Conservation (phyloP, 148 eudicot genomes). For the Amaranthus hypochondriacus region DNA sequence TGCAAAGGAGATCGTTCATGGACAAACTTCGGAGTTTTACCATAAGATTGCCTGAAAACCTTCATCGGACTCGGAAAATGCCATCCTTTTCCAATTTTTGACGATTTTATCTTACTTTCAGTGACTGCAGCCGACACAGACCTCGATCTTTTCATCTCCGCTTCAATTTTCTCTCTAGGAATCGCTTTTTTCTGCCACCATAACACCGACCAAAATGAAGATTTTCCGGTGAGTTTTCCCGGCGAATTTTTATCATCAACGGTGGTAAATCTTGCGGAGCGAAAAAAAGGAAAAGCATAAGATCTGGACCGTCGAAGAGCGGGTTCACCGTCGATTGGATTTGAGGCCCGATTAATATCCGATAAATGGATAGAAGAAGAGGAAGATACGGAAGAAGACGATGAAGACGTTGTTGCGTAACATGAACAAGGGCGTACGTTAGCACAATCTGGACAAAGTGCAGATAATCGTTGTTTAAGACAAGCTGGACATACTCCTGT, state of each 20-base stretch:
- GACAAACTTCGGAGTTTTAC: conserved; percentile 40
- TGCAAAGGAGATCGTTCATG: conserved; percentile 49
- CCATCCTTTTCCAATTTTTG: conserved; percentile 43
- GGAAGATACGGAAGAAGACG: conserved; percentile 35
- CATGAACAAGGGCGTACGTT: conserved; percentile 49
- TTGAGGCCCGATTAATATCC: conserved; percentile 32
- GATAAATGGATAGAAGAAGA: conserved; percentile 28
- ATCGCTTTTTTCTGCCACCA: conserved; percentile 27
- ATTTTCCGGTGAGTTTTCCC: neutral
- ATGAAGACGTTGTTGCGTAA: conserved; percentile 25
- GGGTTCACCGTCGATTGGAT: conserved; percentile 43
- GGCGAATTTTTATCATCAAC: neutral
- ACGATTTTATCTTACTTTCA: conserved; percentile 16
- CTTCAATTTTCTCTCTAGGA: conserved; percentile 18
- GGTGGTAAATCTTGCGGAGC: conserved; percentile 30
- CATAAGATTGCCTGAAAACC: conserved; percentile 46
- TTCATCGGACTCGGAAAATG: conserved; percentile 73
- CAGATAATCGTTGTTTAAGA: conserved; percentile 54
- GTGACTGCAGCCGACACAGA: conserved; percentile 33
- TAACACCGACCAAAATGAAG: conserved; percentile 51
- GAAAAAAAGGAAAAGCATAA: conserved; percentile 44
- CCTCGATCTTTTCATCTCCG: conserved; percentile 42
- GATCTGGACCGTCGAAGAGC: conserved; percentile 50
- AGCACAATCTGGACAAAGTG: conserved; percentile 69
- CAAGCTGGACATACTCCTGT: conserved; percentile 57